Conservation (phyloP, 352 stramenopile species). For the Phytophthora tubulina region DNA sequence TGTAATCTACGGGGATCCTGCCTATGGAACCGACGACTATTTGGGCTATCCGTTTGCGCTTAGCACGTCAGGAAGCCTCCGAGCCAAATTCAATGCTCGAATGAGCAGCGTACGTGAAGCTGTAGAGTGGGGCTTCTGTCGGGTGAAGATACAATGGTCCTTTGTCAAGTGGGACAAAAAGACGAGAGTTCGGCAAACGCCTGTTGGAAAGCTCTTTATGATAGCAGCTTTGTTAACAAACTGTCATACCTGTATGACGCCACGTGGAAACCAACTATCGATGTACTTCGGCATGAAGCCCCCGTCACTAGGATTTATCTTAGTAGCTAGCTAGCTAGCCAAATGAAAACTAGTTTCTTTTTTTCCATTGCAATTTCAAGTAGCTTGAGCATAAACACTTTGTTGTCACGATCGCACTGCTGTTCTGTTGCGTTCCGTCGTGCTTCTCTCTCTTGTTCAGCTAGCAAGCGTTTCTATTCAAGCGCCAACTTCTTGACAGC, state of each 20-base stretch:
- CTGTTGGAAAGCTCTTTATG: slow-evolving; percentile 7
- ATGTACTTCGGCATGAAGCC: slow-evolving; percentile 17
- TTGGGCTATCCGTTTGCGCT: slow-evolving; percentile 1
- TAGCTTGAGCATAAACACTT: slow-evolving; percentile 3
- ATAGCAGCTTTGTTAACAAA: slow-evolving; percentile 2
- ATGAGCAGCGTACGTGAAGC: slow-evolving; percentile 8
- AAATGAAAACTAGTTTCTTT: neutral
- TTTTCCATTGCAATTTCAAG: neutral
- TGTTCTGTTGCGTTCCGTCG: neutral
- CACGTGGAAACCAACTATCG: slow-evolving; percentile 11
- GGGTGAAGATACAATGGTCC: neutral
- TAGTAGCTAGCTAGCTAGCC: neutral
- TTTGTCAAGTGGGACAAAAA: slow-evolving; percentile 21
- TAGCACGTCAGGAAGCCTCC: neutral
- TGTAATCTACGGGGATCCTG: slow-evolving; percentile 4
- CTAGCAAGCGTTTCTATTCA: neutral
- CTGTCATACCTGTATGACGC: slow-evolving; percentile 14
- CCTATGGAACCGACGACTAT: slow-evolving; percentile 3
- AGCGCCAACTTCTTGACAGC: neutral
- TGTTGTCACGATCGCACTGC: neutral
- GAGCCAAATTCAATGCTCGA: neutral
- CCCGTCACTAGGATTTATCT: neutral
- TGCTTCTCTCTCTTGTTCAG: neutral
- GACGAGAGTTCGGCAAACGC: slow-evolving; percentile 1
- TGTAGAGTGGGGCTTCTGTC: slow-evolving; percentile 12